phyloP scores from a whole-genome alignment of 495 filamentous ascomycete genomes.

The Staphylotrichum tortipilum region DNA sequence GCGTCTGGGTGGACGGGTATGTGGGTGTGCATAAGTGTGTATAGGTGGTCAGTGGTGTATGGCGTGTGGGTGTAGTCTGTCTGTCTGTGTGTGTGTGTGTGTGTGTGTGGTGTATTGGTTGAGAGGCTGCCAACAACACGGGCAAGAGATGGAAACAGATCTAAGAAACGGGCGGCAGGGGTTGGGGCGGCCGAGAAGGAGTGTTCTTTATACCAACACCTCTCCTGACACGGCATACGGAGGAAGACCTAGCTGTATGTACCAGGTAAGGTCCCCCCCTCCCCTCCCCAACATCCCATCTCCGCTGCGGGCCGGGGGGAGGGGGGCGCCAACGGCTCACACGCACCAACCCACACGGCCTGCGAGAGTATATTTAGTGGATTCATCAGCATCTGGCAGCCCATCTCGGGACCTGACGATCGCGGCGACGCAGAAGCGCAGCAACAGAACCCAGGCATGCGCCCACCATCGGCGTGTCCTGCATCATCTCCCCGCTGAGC shows the following conservation, averaged over 20 bases:
- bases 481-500: no score
- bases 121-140: neutral
- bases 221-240: neutral
- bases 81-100: neutral
- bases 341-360: no score
- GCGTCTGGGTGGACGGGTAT: neutral
- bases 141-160: conserved; percentile 6
- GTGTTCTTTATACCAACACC: conserved; percentile 7
- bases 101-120: neutral
- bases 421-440: neutral
- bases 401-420: neutral
- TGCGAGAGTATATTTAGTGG: conserved; percentile 13
- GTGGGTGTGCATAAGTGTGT: neutral
- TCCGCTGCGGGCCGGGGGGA: neutral
- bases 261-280: no score
- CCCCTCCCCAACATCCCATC: neutral
- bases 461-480: neutral
- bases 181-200: neutral
- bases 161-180: neutral
- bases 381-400: conserved; percentile 12
- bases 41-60: neutral
- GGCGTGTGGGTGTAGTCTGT: no score
- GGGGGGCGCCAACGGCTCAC: neutral
- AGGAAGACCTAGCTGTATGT: no score
- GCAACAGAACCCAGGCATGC: neutral